These are phyloP conservation scores for Leishmania aethiopica DNA, from an alignment of 208 protist genomes.

Conservation along the genomic window DNA sequence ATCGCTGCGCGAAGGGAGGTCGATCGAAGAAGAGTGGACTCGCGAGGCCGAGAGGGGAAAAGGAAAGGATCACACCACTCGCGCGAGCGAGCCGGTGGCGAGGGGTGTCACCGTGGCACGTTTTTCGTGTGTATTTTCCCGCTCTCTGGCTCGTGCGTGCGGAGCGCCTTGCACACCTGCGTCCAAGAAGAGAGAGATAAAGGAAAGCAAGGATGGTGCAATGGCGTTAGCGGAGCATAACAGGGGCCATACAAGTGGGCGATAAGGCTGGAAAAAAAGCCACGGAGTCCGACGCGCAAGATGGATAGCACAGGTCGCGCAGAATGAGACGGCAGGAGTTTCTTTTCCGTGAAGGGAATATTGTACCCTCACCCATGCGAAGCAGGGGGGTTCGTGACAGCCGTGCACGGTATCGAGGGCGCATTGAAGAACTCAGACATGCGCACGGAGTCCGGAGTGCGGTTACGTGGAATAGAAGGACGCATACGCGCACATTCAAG, in stretches of 20 bases:
- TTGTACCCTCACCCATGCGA: no score
- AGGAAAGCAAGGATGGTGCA: neutral
- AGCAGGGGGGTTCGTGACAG: neutral
- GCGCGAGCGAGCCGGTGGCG: neutral
- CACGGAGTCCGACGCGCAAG: neutral
- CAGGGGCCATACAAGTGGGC: neutral
- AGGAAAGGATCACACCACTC: neutral
- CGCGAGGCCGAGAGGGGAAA: neutral
- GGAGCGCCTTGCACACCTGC: neutral
- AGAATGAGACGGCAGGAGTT: neutral
- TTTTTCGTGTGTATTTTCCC: neutral
- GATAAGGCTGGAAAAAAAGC: neutral
- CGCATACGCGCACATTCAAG: neutral
- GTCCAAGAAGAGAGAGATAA: neutral
- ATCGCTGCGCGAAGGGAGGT: slow-evolving; percentile 21
- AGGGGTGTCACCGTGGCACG: neutral
- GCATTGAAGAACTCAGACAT: neutral
- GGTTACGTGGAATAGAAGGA: neutral
- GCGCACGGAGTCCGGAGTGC: neutral
- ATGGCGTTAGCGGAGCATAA: neutral
- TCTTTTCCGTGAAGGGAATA: neutral
- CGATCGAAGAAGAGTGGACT: neutral
- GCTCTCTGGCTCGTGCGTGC: neutral
- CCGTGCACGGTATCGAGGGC: no score
- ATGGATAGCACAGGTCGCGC: no score